Evolutionary conservation across 208 protist genomes (phyloP), one percentile per base, ranked within the genome.

Genomic region (Leishmania guyanensis): DNA sequence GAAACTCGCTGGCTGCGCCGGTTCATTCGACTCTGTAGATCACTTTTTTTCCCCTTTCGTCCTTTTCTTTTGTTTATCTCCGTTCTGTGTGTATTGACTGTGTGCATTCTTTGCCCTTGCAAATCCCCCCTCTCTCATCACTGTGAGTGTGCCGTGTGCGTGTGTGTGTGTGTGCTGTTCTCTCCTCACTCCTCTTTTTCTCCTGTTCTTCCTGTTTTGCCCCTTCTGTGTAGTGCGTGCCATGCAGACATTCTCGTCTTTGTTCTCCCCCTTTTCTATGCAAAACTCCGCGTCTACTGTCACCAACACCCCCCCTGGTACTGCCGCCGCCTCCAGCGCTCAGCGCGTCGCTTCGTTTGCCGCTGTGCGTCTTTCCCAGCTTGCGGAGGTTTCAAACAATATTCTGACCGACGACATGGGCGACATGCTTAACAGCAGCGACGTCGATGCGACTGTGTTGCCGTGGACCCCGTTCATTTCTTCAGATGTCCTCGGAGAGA

Each of bases 101-200:
- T 72, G 12, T 50, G n/a, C 43, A 51, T 39, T 8, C 10, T 50
- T 72, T 50, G 48, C 9, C 5, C 20, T 16, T 14, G 10, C 43
- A 48, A 2, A 43, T 29, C 5, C n/a, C 16, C 22, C 16, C 5
- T 62, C 16, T 6, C 16, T 29, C 56, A 62, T 62, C 56, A 8
- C 56, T 16, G 56, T 62, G 22, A 8, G 14, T 0, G 72, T 76
- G 0, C 12, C 51, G 72, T 76, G 43, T 22, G 72, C 17, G 72
- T 12, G 72, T 76, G 1, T 60, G 56, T 29, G 54, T 9, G 54
- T 22, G 20, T 70, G 22, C 36, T 46, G 56, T 78, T 82, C 14
- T 43, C 29, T 46, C 20, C 64, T 78, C 73, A 71, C 33, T 8
- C 17, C 39, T 78, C 70, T 33, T 86, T n/a, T 75, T 56, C 53